Evolutionary conservation across 129 eudicot species (phyloP), one percentile per base, ranked within the genome.

Genomic region (Ambrosia artemisiifolia): DNA sequence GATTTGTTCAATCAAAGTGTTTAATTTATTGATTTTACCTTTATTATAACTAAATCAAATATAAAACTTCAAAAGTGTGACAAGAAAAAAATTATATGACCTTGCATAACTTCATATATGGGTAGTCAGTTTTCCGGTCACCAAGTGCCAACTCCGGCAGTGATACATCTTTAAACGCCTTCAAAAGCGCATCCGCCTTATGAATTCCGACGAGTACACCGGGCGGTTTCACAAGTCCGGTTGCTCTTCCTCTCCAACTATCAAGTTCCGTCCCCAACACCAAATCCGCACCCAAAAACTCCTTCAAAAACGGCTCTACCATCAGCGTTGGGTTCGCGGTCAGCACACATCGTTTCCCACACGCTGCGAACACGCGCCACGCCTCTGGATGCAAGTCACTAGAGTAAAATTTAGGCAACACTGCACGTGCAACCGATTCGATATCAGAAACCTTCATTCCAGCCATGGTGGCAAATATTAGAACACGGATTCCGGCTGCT

Each of bases 41-140:
- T n/a, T n/a, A n/a, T n/a, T n/a, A n/a, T n/a, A n/a, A n/a, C n/a
- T n/a, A n/a, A n/a, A n/a, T n/a, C n/a, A n/a, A n/a, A n/a, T n/a
- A n/a, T n/a, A n/a, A n/a, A n/a, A n/a, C n/a, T n/a, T n/a, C n/a
- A n/a, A n/a, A n/a, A n/a, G n/a, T n/a, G n/a, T n/a, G n/a, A n/a
- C n/a, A n/a, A n/a, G n/a, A n/a, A n/a, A n/a, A n/a, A n/a, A n/a
- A n/a, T n/a, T n/a, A n/a, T n/a, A n/a, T n/a, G n/a, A n/a, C 95
- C 95, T 88, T 85, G 95, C 95, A 88, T 36, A 88, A 62, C 32
- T 76, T 83, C 91, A 88, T 85, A 66, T 78, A 88, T 0, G 95
- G 86, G 20, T 75, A 83, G 75, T 88, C 95, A 10, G 91, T 88
- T 24, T 69, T 63, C 46, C 95, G 34, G 46, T 88, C 95, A 12